A percentile compares a stretch with the other conserved stretches of the same genome.
Evolutionary conservation across 208 protist genomes (phyloP).

Genomic region (Crithidia sp.): DNA sequence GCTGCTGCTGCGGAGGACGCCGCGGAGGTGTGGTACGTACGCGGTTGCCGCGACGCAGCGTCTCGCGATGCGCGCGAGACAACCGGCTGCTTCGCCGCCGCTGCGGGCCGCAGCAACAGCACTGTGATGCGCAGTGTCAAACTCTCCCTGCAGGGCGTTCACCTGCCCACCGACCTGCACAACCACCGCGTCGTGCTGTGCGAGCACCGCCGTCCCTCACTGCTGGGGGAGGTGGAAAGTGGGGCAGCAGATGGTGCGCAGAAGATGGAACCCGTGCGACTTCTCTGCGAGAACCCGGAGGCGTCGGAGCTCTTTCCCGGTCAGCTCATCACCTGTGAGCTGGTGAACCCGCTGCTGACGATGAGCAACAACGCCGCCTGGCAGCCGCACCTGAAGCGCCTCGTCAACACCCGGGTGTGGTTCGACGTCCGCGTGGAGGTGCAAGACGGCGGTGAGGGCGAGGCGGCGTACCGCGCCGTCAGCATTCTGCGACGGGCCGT

Average conservation of each 20-base stretch:
- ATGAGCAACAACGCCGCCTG: conserved; percentile 13
- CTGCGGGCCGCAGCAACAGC: neutral
- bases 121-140: conserved; percentile 7
- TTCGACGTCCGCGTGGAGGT: conserved; percentile 33
- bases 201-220: conserved; percentile 28
- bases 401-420: conserved; percentile 15
- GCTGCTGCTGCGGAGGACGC: neutral
- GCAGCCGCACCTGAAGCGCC: conserved; percentile 18
- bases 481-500: conserved; percentile 51
- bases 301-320: conserved; percentile 59
- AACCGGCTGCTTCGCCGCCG: conserved; percentile 51
- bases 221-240: conserved; percentile 14
- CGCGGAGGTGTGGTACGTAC: conserved; percentile 57
- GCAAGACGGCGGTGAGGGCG: conserved; percentile 2
- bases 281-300: conserved; percentile 40
- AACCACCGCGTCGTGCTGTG: conserved; percentile 30
- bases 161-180: conserved; percentile 44
- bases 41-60: conserved; percentile 49
- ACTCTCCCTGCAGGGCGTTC: conserved; percentile 56
- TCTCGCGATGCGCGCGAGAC: conserved; percentile 40
- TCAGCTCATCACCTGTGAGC: conserved; percentile 66
- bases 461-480: conserved; percentile 16
- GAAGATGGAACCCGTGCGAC: neutral
- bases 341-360: conserved; percentile 48
- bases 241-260: conserved; percentile 2